Conservation (phyloP, 768 basidiomycete species). For the Pilatotrama ljubarskyi region DNA sequence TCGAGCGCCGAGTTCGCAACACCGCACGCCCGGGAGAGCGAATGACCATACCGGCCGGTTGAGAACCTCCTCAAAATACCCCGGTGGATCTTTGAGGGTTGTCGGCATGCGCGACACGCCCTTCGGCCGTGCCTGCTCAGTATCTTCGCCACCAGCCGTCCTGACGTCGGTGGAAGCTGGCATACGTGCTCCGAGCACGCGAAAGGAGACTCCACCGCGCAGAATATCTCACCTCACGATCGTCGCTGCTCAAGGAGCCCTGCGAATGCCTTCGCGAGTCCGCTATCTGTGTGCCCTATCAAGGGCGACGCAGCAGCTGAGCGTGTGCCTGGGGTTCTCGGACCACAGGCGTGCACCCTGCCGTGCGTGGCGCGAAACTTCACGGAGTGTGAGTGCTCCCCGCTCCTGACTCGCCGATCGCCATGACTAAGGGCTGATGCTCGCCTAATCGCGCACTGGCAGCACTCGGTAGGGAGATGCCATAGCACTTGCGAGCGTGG, state of each 20-base stretch:
- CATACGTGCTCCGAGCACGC: neutral
- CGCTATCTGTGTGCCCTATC: conserved; percentile 3
- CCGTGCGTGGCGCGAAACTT: neutral
- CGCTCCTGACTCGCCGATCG: neutral
- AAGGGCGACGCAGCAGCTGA: neutral
- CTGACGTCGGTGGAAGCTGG: neutral
- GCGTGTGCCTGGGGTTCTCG: conserved; percentile 7
- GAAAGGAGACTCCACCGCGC: neutral
- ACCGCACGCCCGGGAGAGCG: neutral
- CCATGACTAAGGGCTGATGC: neutral
- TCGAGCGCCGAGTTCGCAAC: neutral
- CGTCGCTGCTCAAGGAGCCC: neutral
- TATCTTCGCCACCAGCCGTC: neutral
- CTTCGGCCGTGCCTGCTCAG: neutral
- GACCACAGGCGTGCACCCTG: neutral
- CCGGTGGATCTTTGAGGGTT: neutral
- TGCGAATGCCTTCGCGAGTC: neutral
- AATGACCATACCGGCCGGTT: neutral
- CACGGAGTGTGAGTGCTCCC: neutral
- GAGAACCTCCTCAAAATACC: neutral
- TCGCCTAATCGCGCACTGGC: neutral
- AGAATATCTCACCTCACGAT: neutral
- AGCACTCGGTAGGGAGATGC: neutral
- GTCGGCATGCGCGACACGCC: neutral
- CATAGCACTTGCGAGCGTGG: neutral